Percentiles rank a stretch among this genome's conserved stretches.
phyloP scores from a whole-genome alignment of 257 asterid genomes.

The Solanum medicagineum region DNA sequence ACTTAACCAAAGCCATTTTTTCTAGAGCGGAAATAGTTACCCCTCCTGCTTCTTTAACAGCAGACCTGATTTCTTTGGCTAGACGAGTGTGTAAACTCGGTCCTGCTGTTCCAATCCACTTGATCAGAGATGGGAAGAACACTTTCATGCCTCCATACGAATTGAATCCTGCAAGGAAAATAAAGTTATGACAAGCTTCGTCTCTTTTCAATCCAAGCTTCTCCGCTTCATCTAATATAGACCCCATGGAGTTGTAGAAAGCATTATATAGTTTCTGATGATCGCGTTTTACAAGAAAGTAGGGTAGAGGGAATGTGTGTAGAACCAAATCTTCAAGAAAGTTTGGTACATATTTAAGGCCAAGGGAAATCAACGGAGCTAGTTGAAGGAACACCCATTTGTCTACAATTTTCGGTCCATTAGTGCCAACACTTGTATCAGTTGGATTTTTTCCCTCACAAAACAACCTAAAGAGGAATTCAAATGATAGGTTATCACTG shows the following conservation, averaged over 20 bases:
- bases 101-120: slow-evolving; percentile 18
- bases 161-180: slow-evolving; percentile 21
- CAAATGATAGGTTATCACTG: slow-evolving; percentile 37
- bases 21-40: slow-evolving; percentile 1
- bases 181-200: slow-evolving; percentile 21
- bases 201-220: slow-evolving; percentile 9
- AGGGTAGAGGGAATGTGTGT: slow-evolving; percentile 43
- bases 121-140: slow-evolving; percentile 14
- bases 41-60: slow-evolving; percentile 10
- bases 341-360: slow-evolving; percentile 36
- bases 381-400: slow-evolving; percentile 52
- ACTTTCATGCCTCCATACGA: slow-evolving; percentile 24
- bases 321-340: slow-evolving; percentile 40
- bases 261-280: slow-evolving; percentile 24
- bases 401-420: slow-evolving; percentile 34
- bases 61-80: background rate
- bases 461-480: slow-evolving; percentile 45
- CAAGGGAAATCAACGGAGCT: slow-evolving; percentile 37
- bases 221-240: slow-evolving; percentile 26
- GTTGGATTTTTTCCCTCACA: slow-evolving; percentile 20
- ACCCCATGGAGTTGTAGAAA: background rate
- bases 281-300: slow-evolving; percentile 16
- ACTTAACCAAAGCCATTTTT: slow-evolving; percentile 10
- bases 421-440: slow-evolving; percentile 17
- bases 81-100: slow-evolving; percentile 10